Conservation (phyloP, 1,139 yeast species). For the Schwanniomyces etchellsii region DNA sequence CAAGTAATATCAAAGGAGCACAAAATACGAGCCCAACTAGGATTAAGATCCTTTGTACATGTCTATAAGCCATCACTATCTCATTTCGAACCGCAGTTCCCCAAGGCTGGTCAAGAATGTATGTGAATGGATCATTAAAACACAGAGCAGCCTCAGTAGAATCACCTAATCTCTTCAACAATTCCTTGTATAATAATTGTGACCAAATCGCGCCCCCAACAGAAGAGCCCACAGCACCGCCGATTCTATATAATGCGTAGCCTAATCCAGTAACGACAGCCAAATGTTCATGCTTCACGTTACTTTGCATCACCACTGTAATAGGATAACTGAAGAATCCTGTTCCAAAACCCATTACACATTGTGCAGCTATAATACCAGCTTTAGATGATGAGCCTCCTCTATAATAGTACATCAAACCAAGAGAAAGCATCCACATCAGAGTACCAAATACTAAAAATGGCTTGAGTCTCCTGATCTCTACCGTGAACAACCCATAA, state of each 20-base stretch:
- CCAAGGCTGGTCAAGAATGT: slow-evolving; percentile 23
- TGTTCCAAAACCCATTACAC: slow-evolving; percentile 32
- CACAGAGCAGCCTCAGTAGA: slow-evolving; percentile 20
- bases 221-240: slow-evolving; percentile 30
- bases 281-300: slow-evolving; percentile 33
- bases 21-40: slow-evolving; percentile 27
- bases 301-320: slow-evolving; percentile 27
- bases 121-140: slow-evolving; percentile 24
- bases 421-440: slow-evolving; percentile 32
- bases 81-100: slow-evolving; percentile 26
- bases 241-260: slow-evolving; percentile 29
- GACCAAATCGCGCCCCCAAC: slow-evolving; percentile 38
- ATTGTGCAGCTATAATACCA: slow-evolving; percentile 31
- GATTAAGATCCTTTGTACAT: slow-evolving; percentile 27
- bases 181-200: slow-evolving; percentile 16
- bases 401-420: slow-evolving; percentile 29
- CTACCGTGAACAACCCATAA: slow-evolving; percentile 27
- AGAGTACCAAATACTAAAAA: slow-evolving; percentile 19
- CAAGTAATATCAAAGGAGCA: slow-evolving; percentile 25
- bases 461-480: slow-evolving; percentile 4
- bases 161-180: slow-evolving; percentile 6
- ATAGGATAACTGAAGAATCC: slow-evolving; percentile 32
- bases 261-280: slow-evolving; percentile 29
- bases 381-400: slow-evolving; percentile 20
- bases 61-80: slow-evolving; percentile 27